Percentiles rank a stretch among this genome's conserved stretches.
Evolutionary conservation across 805 yeast genomes (phyloP).

Genomic region (Wickerhamiella hasegawae): DNA sequence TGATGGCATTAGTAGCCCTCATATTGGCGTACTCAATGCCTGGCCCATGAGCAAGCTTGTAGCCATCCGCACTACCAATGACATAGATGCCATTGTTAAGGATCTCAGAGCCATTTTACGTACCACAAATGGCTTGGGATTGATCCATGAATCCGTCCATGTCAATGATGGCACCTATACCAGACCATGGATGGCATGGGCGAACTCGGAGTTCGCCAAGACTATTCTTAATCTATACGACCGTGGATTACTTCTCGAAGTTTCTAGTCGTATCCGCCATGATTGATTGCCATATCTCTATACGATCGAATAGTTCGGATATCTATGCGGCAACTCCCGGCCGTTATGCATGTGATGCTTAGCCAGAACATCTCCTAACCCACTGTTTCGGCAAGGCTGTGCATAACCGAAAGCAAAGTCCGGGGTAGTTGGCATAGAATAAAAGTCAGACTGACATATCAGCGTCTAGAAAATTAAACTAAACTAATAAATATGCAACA

Average conservation of each 20-base stretch:
- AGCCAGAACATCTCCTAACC: no score
- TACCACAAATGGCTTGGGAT: conserved; percentile 58
- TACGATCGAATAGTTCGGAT: no score
- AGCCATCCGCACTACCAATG: conserved; percentile 56
- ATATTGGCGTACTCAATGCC: conserved; percentile 61
- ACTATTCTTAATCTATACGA: conserved; percentile 63
- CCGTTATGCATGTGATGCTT: no score
- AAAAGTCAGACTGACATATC: no score
- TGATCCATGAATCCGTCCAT: conserved; percentile 69
- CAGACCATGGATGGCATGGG: conserved; percentile 90
- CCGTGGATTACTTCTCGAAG: conserved; percentile 23
- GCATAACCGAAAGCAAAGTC: no score
- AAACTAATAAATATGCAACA: no score
- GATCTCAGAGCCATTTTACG: conserved; percentile 35
- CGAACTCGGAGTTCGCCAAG: conserved; percentile 80
- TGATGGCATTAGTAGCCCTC: conserved; percentile 83
- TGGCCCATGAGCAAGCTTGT: conserved; percentile 86
- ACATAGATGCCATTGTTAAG: conserved; percentile 48
- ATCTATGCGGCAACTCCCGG: no score
- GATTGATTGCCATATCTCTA: no score
- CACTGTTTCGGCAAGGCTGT: no score
- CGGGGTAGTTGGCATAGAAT: no score
- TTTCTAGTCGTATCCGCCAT: no score
- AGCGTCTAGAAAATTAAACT: no score
- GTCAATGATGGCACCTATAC: conserved; percentile 48